phyloP scores from a whole-genome alignment of 257 asterid species.

The Nicotiana sylvestris region DNA sequence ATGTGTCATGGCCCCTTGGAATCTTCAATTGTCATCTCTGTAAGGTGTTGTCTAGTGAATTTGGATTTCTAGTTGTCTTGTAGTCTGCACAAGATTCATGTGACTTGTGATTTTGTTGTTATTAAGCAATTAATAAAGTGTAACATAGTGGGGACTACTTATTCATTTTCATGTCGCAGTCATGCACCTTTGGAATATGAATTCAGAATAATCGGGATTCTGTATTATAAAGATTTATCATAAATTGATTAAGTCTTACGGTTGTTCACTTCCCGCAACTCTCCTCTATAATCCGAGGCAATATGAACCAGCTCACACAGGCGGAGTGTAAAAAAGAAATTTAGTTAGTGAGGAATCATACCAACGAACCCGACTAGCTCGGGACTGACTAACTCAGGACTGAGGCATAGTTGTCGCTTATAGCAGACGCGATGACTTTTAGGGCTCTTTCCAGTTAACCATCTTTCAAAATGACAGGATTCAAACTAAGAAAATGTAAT shows the following conservation, averaged over 20 bases:
- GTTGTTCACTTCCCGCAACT: background rate
- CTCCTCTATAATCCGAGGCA: background rate
- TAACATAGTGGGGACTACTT: conserved; percentile 5
- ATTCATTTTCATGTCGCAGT: background rate
- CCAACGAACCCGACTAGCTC: no score
- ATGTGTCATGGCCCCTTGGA: background rate
- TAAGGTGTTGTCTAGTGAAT: background rate
- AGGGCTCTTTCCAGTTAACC: no score
- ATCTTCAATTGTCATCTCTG: background rate
- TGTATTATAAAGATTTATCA: background rate
- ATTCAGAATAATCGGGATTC: background rate
- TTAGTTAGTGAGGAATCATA: background rate
- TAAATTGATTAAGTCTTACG: background rate
- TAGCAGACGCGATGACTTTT: no score
- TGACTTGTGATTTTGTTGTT: conserved; percentile 3
- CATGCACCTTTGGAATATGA: background rate
- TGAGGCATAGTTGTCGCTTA: no score
- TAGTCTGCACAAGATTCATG: background rate
- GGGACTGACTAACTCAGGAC: no score
- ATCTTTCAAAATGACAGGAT: no score
- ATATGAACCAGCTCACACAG: no score
- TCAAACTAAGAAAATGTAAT: no score
- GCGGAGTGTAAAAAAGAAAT: background rate
- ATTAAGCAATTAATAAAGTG: background rate
- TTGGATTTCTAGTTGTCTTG: background rate